phyloP scores from a whole-genome alignment of 352 stramenopile species.

The Phytophthora tentaculata region DNA sequence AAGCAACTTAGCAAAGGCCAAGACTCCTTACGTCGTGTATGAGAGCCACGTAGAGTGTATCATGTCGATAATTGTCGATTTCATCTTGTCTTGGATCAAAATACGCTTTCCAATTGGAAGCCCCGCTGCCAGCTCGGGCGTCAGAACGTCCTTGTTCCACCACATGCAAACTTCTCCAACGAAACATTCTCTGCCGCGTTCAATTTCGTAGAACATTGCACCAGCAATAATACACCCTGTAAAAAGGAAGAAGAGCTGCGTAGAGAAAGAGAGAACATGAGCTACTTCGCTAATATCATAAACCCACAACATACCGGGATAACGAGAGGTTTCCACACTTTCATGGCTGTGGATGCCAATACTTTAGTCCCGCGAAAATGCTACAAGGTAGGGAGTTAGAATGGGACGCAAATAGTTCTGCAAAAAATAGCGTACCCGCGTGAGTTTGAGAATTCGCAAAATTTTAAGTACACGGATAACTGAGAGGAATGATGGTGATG shows the following conservation, averaged over 20 bases:
- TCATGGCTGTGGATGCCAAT: conserved; percentile 59
- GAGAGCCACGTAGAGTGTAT: conserved; percentile 75
- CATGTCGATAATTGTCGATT: conserved; percentile 71
- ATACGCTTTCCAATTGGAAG: conserved; percentile 66
- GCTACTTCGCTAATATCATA: neutral
- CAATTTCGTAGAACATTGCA: conserved; percentile 77
- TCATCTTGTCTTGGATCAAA: conserved; percentile 62
- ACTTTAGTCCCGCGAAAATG: conserved; percentile 77
- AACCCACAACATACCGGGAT: conserved; percentile 54
- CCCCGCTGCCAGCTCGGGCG: conserved; percentile 36
- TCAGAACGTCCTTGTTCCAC: conserved; percentile 67
- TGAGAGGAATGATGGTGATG: conserved; percentile 66
- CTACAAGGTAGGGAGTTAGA: conserved; percentile 23
- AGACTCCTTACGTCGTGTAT: conserved; percentile 63
- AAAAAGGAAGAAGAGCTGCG: conserved; percentile 80
- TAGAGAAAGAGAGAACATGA: conserved; percentile 2
- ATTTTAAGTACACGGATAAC: conserved; percentile 76
- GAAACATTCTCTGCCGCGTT: conserved; percentile 73
- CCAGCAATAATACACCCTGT: conserved; percentile 65
- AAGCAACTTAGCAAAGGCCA: neutral
- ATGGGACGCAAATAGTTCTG: neutral
- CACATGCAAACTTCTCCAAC: conserved; percentile 60
- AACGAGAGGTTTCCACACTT: conserved; percentile 61
- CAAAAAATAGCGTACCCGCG: conserved; percentile 38
- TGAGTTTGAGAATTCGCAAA: conserved; percentile 79